Percentiles rank a stretch among this genome's conserved stretches.
phyloP scores from a whole-genome alignment of 805 yeast species.

The Debaryomyces prosopidis region DNA sequence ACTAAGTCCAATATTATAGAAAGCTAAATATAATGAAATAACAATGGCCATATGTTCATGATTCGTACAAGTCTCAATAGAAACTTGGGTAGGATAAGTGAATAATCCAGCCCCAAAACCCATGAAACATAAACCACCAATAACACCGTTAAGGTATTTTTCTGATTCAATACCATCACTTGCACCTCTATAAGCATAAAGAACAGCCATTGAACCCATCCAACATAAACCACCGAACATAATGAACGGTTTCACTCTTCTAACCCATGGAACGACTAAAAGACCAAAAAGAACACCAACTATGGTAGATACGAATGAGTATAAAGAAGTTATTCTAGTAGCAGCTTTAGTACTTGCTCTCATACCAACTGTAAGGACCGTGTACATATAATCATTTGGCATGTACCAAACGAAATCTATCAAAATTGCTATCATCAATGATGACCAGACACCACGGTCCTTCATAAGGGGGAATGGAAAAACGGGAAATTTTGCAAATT shows the following conservation, averaged over 20 bases:
- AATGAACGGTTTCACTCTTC: slow-evolving; percentile 60
- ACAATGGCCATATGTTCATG: slow-evolving; percentile 68
- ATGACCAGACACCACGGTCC: slow-evolving; percentile 75
- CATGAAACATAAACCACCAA: slow-evolving; percentile 62
- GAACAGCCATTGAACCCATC: slow-evolving; percentile 61
- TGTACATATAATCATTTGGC: slow-evolving; percentile 69
- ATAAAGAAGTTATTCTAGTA: slow-evolving; percentile 61
- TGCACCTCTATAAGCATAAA: slow-evolving; percentile 56
- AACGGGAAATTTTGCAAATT: slow-evolving; percentile 60
- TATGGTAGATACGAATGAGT: slow-evolving; percentile 65
- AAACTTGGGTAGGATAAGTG: slow-evolving; percentile 62
- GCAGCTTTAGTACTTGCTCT: slow-evolving; percentile 61
- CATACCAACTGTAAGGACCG: slow-evolving; percentile 65
- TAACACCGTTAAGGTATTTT: slow-evolving; percentile 48
- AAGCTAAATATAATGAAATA: slow-evolving; percentile 56
- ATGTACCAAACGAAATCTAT: slow-evolving; percentile 64
- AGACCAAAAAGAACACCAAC: slow-evolving; percentile 61
- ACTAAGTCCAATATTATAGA: slow-evolving; percentile 66
- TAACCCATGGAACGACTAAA: slow-evolving; percentile 44
- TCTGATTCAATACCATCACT: slow-evolving; percentile 34
- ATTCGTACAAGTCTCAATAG: slow-evolving; percentile 56
- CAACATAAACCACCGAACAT: slow-evolving; percentile 58
- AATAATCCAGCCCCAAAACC: slow-evolving; percentile 78
- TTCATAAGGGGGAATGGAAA: slow-evolving; percentile 57
- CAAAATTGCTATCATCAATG: slow-evolving; percentile 58